Conservation (phyloP, 345 rosid species). For the Tarenaya hassleriana region DNA sequence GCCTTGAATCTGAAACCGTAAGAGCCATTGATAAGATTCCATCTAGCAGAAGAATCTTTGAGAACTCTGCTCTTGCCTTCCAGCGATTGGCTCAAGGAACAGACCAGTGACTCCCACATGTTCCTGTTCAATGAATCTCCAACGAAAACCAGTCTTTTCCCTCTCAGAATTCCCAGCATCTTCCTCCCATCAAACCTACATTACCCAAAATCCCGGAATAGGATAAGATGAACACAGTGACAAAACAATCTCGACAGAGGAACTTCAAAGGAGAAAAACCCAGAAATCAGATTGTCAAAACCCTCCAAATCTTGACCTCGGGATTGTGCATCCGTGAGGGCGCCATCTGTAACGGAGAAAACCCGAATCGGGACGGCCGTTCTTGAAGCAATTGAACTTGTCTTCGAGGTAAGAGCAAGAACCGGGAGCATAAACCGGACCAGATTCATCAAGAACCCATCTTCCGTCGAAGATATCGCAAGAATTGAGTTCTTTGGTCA, state of each 20-base stretch:
- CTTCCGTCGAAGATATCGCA: conserved; percentile 58
- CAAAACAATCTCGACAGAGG: too few species aligned
- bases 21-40: conserved; percentile 38
- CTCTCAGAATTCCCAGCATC: conserved; percentile 51
- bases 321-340: conserved; percentile 51
- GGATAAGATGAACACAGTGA: too few species aligned
- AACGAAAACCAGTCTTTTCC: conserved; percentile 57
- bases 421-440: conserved; percentile 46
- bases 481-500: conserved; percentile 32
- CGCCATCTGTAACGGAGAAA: conserved; percentile 46
- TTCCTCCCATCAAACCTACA: conserved; percentile 51
- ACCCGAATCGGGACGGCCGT: conserved; percentile 44
- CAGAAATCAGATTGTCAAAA: neutral
- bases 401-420: conserved; percentile 55
- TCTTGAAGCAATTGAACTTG: conserved; percentile 53
- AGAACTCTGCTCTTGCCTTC: conserved; percentile 41
- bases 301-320: conserved; percentile 32
- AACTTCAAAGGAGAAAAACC: too few species aligned
- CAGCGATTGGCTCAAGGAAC: conserved; percentile 51
- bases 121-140: conserved; percentile 67
- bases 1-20: conserved; percentile 51
- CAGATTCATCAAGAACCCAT: conserved; percentile 50
- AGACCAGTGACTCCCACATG: conserved; percentile 74
- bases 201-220: neutral
- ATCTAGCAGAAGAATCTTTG: conserved; percentile 37